Conservation (phyloP, 225 moss, liverwort and hornwort genomes). For the Asterella californica region DNA sequence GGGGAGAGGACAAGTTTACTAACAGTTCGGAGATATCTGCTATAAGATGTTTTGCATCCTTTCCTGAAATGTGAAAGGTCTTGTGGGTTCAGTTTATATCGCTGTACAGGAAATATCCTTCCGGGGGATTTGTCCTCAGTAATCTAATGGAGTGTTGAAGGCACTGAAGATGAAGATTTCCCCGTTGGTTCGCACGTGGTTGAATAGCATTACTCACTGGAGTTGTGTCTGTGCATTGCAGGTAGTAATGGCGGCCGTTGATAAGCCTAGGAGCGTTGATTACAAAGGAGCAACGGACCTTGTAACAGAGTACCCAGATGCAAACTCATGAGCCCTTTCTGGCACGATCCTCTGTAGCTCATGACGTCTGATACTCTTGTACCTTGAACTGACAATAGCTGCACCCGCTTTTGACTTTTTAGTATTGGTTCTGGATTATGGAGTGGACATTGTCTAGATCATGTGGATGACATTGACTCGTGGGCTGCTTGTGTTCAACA, state of each 20-base stretch:
- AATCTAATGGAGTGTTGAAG: not conserved
- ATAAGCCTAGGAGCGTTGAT: conserved; percentile 85
- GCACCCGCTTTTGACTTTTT: not conserved
- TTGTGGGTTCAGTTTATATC: not conserved
- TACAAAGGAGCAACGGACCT: conserved; percentile 98
- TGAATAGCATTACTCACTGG: not conserved
- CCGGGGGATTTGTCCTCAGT: not conserved
- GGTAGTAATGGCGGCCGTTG: conserved; percentile 87
- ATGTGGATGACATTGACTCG: not conserved
- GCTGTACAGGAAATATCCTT: not conserved
- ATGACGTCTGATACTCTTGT: not conserved
- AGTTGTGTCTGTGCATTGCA: conserved; percentile 40
- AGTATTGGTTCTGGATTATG: not conserved
- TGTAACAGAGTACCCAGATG: conserved; percentile 77
- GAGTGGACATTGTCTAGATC: not conserved
- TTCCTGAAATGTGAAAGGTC: not conserved
- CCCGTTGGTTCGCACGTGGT: not conserved
- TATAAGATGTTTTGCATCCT: too few relatives aligned
- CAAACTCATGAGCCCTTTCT: conserved; percentile 36
- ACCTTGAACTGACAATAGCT: not conserved
- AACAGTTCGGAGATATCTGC: too few relatives aligned
- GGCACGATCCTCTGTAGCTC: conserved; percentile 27
- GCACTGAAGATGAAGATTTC: not conserved
- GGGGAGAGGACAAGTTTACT: too few relatives aligned
- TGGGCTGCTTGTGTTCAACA: conserved; percentile 24